Evolutionary conservation across 2,329 filamentous ascomycete species (phyloP).

Genomic region (Huntiella savannae): DNA sequence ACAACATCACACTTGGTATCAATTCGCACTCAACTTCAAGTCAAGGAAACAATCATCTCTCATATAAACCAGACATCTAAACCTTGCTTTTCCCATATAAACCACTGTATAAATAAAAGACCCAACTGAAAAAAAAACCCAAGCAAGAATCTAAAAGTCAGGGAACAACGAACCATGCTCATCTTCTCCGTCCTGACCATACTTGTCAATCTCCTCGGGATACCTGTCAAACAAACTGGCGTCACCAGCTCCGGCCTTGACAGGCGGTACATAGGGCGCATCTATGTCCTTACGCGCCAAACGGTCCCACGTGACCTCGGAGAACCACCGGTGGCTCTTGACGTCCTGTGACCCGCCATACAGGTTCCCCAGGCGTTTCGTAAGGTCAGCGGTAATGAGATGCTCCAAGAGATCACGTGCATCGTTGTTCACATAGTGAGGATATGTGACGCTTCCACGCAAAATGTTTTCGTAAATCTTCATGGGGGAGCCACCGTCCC

Average conservation of each 20-base stretch:
- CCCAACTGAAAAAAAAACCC: neutral
- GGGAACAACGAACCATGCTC: constrained; percentile 67
- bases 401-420: constrained; percentile 83
- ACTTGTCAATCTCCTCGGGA: constrained; percentile 87
- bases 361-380: constrained; percentile 85
- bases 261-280: constrained; percentile 89
- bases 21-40: neutral
- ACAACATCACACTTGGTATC: too few relatives aligned
- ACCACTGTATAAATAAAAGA: neutral
- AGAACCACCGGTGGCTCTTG: constrained; percentile 90
- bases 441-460: constrained; percentile 89
- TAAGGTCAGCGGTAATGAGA: constrained; percentile 84
- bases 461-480: constrained; percentile 99
- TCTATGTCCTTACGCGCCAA: constrained; percentile 92
- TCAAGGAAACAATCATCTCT: neutral
- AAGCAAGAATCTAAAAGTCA: constrained; percentile 39
- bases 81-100: neutral
- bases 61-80: neutral
- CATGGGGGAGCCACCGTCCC: constrained; percentile 93
- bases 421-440: constrained; percentile 83
- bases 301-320: constrained; percentile 94
- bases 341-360: constrained; percentile 82
- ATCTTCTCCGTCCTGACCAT: constrained; percentile 57
- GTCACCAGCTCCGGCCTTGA: constrained; percentile 83
- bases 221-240: constrained; percentile 97